Evolutionary conservation across 2,329 filamentous ascomycete genomes (phyloP).

Genomic region (Beauveria rudraprayagi): DNA sequence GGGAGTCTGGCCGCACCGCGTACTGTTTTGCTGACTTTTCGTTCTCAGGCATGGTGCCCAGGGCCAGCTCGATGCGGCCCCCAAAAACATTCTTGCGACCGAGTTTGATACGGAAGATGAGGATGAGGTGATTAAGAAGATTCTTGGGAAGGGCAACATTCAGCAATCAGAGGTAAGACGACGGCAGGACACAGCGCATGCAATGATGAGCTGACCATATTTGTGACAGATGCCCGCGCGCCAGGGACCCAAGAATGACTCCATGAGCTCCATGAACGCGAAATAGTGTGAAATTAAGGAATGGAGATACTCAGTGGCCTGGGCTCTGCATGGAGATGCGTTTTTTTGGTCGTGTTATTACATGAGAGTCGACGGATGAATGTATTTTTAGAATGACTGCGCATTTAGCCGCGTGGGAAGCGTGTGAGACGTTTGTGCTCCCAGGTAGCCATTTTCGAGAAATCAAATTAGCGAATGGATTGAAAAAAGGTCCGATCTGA

Average conservation of each 20-base stretch:
- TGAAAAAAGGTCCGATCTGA: background rate
- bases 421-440: background rate
- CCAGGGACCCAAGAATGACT: constrained; percentile 46
- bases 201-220: background rate
- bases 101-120: constrained; percentile 79
- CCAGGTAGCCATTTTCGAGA: background rate
- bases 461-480: background rate
- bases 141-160: constrained; percentile 66
- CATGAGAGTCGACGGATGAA: background rate
- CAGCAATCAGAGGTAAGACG: constrained; percentile 49
- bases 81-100: constrained; percentile 65
- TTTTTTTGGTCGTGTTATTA: too few relatives aligned
- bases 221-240: constrained; percentile 40
- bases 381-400: constrained; percentile 6
- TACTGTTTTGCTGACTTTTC: constrained; percentile 12
- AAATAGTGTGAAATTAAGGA: constrained; percentile 24
- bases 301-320: too few relatives aligned
- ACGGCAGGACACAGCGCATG: constrained; percentile 3
- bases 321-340: too few relatives aligned
- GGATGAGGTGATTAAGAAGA: constrained; percentile 74
- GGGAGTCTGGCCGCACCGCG: background rate
- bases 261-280: constrained; percentile 34
- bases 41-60: constrained; percentile 69
- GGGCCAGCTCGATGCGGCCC: constrained; percentile 68
- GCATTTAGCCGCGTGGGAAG: background rate